A percentile compares a stretch with the other conserved stretches of the same genome.
Evolutionary conservation across 139 green algal genomes (phyloP).

Genomic region (Chlorella sp.): DNA sequence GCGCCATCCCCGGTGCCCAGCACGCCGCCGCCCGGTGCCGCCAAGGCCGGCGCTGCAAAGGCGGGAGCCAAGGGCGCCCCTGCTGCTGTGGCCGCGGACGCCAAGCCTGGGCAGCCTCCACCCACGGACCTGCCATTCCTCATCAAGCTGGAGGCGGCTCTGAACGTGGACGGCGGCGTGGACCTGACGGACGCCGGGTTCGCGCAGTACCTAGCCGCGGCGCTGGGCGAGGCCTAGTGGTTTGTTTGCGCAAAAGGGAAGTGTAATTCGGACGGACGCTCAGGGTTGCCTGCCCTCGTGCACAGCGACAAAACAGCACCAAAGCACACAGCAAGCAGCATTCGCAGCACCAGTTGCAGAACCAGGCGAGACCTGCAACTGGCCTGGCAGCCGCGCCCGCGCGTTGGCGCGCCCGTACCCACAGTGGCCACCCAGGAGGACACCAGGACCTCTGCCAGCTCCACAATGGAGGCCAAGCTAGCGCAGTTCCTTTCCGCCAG

Average conservation of each 20-base stretch:
- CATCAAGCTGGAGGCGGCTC: constrained; percentile 6
- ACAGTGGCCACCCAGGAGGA: too few relatives aligned
- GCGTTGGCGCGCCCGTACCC: too few relatives aligned
- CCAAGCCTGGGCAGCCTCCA: constrained; percentile 8
- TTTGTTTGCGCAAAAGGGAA: too few relatives aligned
- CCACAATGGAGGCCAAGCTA: neutral
- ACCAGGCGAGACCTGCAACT: too few relatives aligned
- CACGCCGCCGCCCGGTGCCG: neutral
- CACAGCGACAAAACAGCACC: too few relatives aligned
- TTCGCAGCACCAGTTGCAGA: too few relatives aligned
- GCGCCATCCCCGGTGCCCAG: neutral
- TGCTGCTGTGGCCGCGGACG: neutral
- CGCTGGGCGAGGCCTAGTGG: too few relatives aligned
- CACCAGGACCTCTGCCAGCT: too few relatives aligned
- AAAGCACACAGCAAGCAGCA: too few relatives aligned
- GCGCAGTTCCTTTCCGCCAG: neutral
- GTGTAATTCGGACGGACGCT: too few relatives aligned
- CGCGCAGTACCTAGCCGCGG: neutral
- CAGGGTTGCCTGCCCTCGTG: too few relatives aligned
- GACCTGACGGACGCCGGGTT: neutral
- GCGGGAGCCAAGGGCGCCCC: neutral
- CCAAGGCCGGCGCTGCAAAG: neutral
- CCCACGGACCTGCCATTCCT: constrained; percentile 24
- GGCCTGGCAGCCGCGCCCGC: too few relatives aligned
- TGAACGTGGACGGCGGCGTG: neutral